Conservation (phyloP, 768 basidiomycete genomes). For the Auriculariales sp. region DNA sequence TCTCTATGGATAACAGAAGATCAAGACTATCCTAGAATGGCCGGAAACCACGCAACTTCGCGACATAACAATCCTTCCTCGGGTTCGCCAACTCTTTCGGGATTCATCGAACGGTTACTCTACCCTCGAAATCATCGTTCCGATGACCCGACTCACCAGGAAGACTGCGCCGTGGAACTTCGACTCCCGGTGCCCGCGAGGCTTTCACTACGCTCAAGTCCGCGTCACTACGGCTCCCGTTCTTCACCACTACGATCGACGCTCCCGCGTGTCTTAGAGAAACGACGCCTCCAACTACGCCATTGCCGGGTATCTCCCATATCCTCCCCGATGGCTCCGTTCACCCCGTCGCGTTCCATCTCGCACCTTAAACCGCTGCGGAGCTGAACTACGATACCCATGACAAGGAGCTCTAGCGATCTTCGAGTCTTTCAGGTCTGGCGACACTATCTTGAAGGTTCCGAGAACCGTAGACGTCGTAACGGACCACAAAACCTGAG, state of each 20-base stretch:
- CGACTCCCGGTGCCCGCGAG: conserved; percentile 2
- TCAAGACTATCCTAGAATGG: conserved; percentile 24
- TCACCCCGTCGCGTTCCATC: conserved; percentile 27
- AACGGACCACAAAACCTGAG: conserved; percentile 15
- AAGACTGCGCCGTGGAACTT: conserved; percentile 8
- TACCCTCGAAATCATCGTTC: conserved; percentile 17
- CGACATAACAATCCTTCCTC: conserved; percentile 17
- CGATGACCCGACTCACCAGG: conserved; percentile 15
- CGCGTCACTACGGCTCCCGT: conserved; percentile 17
- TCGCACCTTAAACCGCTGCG: conserved; percentile 13
- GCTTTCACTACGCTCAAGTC: conserved; percentile 18
- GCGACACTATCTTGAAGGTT: conserved; percentile 11
- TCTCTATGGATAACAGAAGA: conserved; percentile 27
- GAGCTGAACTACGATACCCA: conserved; percentile 36
- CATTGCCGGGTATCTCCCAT: conserved; percentile 9
- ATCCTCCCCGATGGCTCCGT: conserved; percentile 11
- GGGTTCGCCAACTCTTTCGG: conserved; percentile 20
- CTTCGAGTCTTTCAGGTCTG: conserved; percentile 15
- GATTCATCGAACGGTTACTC: conserved; percentile 21
- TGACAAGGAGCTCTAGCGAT: conserved; percentile 37
- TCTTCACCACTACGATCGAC: conserved; percentile 18
- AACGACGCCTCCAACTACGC: conserved; percentile 20
- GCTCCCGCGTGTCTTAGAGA: conserved; percentile 8
- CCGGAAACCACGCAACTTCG: conserved; percentile 17
- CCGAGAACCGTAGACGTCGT: conserved; percentile 8